A percentile compares a stretch with the other conserved stretches of the same genome.
Conservation (phyloP, 148 eudicot species). For the Rhododendron vialii region DNA sequence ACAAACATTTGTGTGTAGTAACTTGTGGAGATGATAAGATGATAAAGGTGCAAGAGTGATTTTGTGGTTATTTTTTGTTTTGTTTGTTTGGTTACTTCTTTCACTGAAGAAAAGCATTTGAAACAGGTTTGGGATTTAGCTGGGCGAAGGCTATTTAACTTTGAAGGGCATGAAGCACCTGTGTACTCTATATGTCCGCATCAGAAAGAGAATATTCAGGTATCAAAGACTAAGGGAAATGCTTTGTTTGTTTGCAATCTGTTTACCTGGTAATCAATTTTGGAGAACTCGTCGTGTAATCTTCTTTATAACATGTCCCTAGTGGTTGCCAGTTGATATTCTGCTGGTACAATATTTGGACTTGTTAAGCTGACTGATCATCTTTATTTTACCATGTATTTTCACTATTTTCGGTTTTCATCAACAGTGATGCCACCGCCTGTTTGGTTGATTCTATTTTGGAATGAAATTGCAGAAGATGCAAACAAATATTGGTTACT, state of each 20-base stretch:
- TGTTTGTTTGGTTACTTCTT: not conserved
- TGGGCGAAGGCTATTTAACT: conserved; percentile 67
- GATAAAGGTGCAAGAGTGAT: conserved; percentile 53
- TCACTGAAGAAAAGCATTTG: conserved; percentile 13
- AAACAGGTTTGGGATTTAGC: conserved; percentile 85
- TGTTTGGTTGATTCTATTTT: not conserved
- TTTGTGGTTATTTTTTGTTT: not conserved
- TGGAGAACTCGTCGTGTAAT: not conserved
- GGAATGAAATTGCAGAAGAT: not conserved
- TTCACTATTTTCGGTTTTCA: not conserved
- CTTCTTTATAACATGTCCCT: not conserved
- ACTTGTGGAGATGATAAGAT: conserved; percentile 95
- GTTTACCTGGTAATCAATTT: not conserved
- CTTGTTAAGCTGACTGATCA: not conserved
- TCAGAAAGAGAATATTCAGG: conserved; percentile 87
- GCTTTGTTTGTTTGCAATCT: not conserved
- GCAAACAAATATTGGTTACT: not conserved
- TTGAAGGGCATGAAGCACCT: conserved; percentile 96
- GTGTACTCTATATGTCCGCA: conserved; percentile 92
- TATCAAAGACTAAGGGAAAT: conserved; percentile 13
- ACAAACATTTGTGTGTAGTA: conserved; percentile 72
- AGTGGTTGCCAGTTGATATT: not conserved
- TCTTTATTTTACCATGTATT: not conserved
- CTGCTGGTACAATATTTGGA: not conserved
- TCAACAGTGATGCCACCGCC: no score